Percentiles rank a stretch among this genome's conserved stretches.
phyloP scores from a whole-genome alignment of 192 early-diverging fungal genomes.

The Nowakowskiella sp. region DNA sequence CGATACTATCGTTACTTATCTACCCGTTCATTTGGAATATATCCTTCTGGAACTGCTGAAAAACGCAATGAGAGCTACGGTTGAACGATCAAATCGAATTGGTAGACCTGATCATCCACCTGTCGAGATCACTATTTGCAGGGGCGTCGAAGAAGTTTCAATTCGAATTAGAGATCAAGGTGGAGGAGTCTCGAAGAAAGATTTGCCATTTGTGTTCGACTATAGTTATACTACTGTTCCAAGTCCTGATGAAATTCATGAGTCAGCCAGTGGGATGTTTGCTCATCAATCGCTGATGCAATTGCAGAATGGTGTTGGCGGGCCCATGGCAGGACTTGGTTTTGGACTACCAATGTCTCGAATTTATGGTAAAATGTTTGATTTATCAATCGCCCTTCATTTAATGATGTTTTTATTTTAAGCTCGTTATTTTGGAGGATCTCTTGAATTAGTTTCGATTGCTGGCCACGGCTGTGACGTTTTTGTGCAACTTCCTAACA shows the following conservation, averaged over 20 bases:
- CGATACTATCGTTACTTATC: constrained; percentile 67
- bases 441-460: constrained; percentile 72
- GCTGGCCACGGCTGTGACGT: constrained; percentile 88
- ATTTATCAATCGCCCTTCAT: too few species aligned
- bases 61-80: constrained; percentile 83
- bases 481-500: constrained; percentile 81
- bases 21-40: constrained; percentile 89
- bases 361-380: constrained; percentile 50
- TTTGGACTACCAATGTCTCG: constrained; percentile 81
- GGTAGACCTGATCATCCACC: constrained; percentile 54
- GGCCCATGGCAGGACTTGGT: constrained; percentile 78
- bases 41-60: constrained; percentile 87
- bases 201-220: constrained; percentile 76
- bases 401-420: too few species aligned
- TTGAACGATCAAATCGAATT: constrained; percentile 28
- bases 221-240: constrained; percentile 89
- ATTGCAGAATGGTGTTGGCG: constrained; percentile 84
- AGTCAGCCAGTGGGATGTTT: constrained; percentile 65
- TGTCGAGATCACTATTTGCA: constrained; percentile 77
- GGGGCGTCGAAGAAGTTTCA: constrained; percentile 66
- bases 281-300: constrained; percentile 60
- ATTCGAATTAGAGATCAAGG: constrained; percentile 87
- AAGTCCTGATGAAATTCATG: constrained; percentile 47
- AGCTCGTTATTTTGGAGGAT: constrained; percentile 88
- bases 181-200: constrained; percentile 62